phyloP scores from a whole-genome alignment of 495 filamentous ascomycete species.

The Lophiotrema nucula region DNA sequence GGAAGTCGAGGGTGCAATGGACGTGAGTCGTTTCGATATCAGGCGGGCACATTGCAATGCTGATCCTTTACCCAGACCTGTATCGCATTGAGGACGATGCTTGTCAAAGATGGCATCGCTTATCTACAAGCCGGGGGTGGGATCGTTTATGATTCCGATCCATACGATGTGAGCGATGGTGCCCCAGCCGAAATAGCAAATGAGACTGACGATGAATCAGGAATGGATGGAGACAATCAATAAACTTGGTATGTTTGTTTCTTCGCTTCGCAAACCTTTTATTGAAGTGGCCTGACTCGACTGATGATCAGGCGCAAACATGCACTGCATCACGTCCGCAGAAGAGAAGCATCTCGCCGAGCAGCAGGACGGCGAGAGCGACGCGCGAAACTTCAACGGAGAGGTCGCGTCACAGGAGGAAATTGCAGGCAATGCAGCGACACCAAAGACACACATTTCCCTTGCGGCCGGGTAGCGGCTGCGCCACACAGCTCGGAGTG shows the following conservation, averaged over 20 bases:
- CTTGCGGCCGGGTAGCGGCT: conserved; percentile 24
- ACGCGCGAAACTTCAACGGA: neutral
- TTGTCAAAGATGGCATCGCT: conserved; percentile 84
- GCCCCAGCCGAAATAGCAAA: too few relatives aligned
- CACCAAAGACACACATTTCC: conserved; percentile 18
- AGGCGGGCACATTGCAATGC: neutral
- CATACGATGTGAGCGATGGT: conserved; percentile 89
- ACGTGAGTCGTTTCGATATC: conserved; percentile 42
- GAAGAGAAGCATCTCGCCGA: conserved; percentile 69
- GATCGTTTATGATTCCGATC: conserved; percentile 94
- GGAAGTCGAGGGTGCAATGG: conserved; percentile 78
- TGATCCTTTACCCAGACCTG: conserved; percentile 31
- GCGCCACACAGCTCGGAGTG: conserved; percentile 16
- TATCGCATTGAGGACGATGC: conserved; percentile 96
- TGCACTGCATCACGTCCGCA: conserved; percentile 79
- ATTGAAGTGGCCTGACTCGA: neutral
- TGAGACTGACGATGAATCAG: too few relatives aligned
- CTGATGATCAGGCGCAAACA: conserved; percentile 39
- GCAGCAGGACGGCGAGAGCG: conserved; percentile 30
- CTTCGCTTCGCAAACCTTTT: neutral
- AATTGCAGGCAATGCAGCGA: neutral
- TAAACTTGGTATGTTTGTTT: conserved; percentile 79
- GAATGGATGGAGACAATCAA: conserved; percentile 99
- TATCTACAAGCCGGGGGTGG: conserved; percentile 93
- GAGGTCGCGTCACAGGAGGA: neutral